Conservation (phyloP, 257 asterid species). For the Buddleja alternifolia region DNA sequence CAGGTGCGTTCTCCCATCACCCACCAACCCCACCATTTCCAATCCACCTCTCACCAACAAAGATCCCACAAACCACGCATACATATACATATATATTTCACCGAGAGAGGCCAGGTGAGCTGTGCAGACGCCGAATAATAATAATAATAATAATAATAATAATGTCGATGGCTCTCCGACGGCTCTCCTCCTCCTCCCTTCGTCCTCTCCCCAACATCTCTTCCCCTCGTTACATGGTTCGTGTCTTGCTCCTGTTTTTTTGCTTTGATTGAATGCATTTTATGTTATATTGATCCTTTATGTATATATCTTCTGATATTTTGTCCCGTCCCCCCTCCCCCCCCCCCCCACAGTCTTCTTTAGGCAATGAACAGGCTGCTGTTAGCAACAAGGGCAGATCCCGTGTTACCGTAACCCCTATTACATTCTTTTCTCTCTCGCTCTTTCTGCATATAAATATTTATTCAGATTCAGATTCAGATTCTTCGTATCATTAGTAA, state of each 20-base stretch:
- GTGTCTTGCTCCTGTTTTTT: background rate
- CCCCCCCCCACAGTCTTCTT: conserved; percentile 67
- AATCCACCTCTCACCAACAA: background rate
- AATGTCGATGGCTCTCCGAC: conserved; percentile 77
- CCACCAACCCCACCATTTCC: conserved; percentile 30
- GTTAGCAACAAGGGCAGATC: conserved; percentile 50
- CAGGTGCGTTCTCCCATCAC: conserved; percentile 20
- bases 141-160: no score
- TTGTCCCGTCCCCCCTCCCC: no score
- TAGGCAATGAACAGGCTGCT: conserved; percentile 66
- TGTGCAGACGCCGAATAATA: background rate
- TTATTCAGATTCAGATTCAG: no score
- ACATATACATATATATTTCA: background rate
- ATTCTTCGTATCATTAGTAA: background rate
- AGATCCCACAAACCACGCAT: background rate
- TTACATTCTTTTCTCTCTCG: background rate
- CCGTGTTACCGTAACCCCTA: conserved; percentile 57
- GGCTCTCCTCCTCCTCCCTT: conserved; percentile 54
- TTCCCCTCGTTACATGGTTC: conserved; percentile 58
- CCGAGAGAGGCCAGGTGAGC: background rate
- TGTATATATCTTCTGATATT: background rate
- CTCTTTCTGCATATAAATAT: background rate
- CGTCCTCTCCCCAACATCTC: conserved; percentile 44
- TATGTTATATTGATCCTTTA: no score
- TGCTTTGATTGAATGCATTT: background rate